These are phyloP conservation scores for Bimuria novae-zelandiae DNA, from an alignment of 2,329 filamentous ascomycete genomes.

Conservation along the genomic window DNA sequence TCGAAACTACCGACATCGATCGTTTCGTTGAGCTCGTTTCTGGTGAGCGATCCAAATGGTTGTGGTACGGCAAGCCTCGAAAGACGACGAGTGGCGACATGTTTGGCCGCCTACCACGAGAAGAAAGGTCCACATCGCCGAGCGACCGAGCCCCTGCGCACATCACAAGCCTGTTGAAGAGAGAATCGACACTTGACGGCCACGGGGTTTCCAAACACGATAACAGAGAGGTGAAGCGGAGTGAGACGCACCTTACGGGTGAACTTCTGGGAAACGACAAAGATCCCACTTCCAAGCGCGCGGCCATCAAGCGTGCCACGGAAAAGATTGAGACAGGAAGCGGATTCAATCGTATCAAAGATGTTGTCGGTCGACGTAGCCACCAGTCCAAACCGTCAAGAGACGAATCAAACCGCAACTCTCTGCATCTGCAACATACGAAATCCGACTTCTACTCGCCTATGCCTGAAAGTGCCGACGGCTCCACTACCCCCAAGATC, in stretches of 20 bases:
- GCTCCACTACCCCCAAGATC: conserved; percentile 12
- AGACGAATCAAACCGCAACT: conserved; percentile 37
- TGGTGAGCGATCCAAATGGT: conserved; percentile 86
- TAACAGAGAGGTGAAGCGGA: conserved; percentile 29
- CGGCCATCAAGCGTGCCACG: conserved; percentile 78
- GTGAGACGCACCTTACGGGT: conserved; percentile 19
- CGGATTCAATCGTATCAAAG: conserved; percentile 83
- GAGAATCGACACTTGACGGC: conserved; percentile 51
- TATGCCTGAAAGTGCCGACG: conserved; percentile 17
- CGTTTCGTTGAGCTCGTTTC: conserved; percentile 76
- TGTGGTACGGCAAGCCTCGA: conserved; percentile 89
- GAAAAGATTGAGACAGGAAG: conserved; percentile 80
- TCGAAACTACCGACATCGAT: conserved; percentile 90
- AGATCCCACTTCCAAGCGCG: conserved; percentile 61
- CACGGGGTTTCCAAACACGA: conserved; percentile 34
- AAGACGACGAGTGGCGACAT: conserved; percentile 57
- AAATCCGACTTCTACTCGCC: conserved; percentile 23
- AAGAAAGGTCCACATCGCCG: conserved; percentile 56
- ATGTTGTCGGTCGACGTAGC: conserved; percentile 68
- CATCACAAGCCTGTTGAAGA: conserved; percentile 54
- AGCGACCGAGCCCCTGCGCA: conserved; percentile 57
- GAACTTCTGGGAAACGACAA: conserved; percentile 55
- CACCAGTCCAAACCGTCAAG: conserved; percentile 48
- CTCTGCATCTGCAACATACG: conserved; percentile 27
- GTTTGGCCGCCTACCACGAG: conserved; percentile 45